Conservation (phyloP, 805 yeast species). For the Yamadazyma kitorensis region DNA sequence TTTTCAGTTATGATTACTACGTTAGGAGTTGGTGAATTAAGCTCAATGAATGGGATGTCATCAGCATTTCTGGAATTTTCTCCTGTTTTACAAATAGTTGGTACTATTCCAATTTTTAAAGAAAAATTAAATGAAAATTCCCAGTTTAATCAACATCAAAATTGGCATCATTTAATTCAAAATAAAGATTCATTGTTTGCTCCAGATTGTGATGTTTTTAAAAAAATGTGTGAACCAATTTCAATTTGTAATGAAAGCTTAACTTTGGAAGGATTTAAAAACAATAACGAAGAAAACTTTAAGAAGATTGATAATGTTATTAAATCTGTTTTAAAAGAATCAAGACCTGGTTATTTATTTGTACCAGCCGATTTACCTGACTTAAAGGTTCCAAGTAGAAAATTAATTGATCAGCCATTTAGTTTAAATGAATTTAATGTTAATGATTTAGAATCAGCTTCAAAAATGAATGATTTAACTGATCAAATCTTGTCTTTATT, state of each 20-base stretch:
- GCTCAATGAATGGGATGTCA: conserved; percentile 78
- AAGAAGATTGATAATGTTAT: conserved; percentile 69
- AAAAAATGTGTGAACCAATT: conserved; percentile 56
- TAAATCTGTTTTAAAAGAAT: conserved; percentile 47
- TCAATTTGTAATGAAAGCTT: conserved; percentile 49
- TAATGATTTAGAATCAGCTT: conserved; percentile 6
- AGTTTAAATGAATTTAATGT: conserved; percentile 7
- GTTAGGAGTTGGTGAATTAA: conserved; percentile 86
- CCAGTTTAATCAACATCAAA: conserved; percentile 14
- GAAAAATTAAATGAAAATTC: conserved; percentile 14
- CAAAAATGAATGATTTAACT: conserved; percentile 20
- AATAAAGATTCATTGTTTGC: conserved; percentile 41
- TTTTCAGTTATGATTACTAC: conserved; percentile 67
- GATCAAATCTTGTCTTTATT: conserved; percentile 46
- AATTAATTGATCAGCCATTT: conserved; percentile 17
- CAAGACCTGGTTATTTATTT: conserved; percentile 80
- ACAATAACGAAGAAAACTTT: conserved; percentile 37
- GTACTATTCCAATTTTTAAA: conserved; percentile 33
- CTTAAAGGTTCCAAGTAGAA: conserved; percentile 18
- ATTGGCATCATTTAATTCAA: conserved; percentile 62
- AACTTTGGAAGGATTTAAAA: conserved; percentile 16
- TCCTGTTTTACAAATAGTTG: conserved; percentile 82
- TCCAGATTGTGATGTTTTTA: conserved; percentile 69
- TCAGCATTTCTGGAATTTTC: conserved; percentile 82
- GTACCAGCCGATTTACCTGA: conserved; percentile 72